Base-by-base conservation (phyloP, 805 yeast species). In the Kuraishia hungarica region DNA sequence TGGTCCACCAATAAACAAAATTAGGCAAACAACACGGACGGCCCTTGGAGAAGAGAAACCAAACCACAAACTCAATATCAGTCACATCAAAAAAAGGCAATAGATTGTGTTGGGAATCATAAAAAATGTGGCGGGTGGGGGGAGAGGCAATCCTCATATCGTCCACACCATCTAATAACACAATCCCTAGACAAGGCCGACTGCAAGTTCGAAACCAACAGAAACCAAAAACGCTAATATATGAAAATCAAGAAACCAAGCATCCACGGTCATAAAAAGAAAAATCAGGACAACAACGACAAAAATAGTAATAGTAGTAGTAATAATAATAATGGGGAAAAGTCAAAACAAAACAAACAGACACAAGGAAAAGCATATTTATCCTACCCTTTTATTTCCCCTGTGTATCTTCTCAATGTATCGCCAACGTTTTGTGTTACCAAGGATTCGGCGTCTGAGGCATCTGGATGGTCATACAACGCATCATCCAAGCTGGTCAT, bases 341-440 rank as follows among this genome's bases (percentile, higher is more conserved):
- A 51, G 21, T 19, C 23, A 39, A n/a, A 46, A 50, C 39, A 51
- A 51, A 26, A 26, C 51, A 39, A 39, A 57, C 55, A 29, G 62
- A 59, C 55, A 59, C 46, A 48, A 58, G 48, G 7, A 56, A 54
- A 47, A 53, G 54, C 50, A 58, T 55, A 56, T 21, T 48, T 43
- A 13, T 48, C 53, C 55, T 61, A 62, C 11, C 52, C 48, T 52
- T 54, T 46, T n/a, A 67, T 63, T 52, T 66, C 71, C 22, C 69
- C 66, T 17, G 60, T 62, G 43, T 67, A 63, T 54, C 62, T 68
- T 61, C 70, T 64, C 52, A 68, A 52, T 7, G 66, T 61, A 19
- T 67, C 74, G 29, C 73, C 72, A 50, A 69, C 65, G n/a, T 67
- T 65, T 28, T 62, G 61, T 7, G 67, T 64, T 22, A 70, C 75